Conservation (phyloP, 371 early-diverging fungal species). For the Mortierella sp. region DNA sequence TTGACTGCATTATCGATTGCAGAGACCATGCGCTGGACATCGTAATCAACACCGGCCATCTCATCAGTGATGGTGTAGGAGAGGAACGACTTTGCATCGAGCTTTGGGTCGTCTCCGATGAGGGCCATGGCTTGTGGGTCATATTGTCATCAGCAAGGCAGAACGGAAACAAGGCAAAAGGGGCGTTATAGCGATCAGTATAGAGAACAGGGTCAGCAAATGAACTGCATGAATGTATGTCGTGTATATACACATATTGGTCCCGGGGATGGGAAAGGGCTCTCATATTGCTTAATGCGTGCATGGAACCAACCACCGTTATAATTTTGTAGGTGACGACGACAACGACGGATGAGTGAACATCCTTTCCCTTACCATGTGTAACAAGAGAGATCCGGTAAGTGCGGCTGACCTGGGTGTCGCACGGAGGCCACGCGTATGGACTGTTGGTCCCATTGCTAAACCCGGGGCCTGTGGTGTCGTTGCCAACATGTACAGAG, state of each 20-base stretch:
- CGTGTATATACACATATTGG: no score
- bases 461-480: neutral
- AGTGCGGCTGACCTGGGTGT: neutral
- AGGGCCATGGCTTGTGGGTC: conserved; percentile 5
- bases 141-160: neutral
- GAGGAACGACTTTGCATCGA: conserved; percentile 19
- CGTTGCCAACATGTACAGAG: neutral
- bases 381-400: conserved; percentile 25
- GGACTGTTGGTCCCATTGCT: conserved; percentile 2
- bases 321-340: no score
- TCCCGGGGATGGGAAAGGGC: no score
- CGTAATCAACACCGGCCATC: conserved; percentile 15
- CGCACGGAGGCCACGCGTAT: conserved; percentile 18
- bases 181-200: neutral
- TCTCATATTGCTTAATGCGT: no score
- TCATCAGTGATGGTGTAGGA: conserved; percentile 14
- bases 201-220: no score
- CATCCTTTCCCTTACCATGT: conserved; percentile 14
- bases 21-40: conserved; percentile 13
- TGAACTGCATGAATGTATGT: no score
- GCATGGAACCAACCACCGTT: no score
- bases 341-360: no score
- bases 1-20: conserved; percentile 20
- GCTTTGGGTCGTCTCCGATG: conserved; percentile 1
- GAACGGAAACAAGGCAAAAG: neutral